Base-by-base conservation (phyloP, 768 basidiomycete genomes). In the Hygrocybe coccinea region DNA sequence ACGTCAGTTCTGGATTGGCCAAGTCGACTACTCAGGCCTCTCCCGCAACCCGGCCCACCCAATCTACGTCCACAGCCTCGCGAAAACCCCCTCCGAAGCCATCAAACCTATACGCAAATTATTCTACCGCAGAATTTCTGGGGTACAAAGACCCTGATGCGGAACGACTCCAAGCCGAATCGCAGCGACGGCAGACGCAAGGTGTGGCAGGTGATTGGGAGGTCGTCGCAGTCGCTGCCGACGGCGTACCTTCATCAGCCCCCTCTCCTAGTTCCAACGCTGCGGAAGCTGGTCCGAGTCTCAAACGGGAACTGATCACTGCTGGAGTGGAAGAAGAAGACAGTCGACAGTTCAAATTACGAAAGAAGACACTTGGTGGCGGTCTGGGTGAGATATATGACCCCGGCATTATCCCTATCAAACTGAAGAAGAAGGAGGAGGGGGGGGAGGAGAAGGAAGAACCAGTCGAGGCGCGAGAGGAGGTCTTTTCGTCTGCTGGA, bases 331-430 rank as follows among this genome's bases (percentile, higher is more conserved):
- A 73, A 22, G 77, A 75, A 36, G 85, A 84, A 38, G 82, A 85
- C 53, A 76, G 69, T 9, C 80, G 85, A 3, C 69, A 74, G 25
- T 91, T 83, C 74, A 89, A 86, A 68, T 64, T 91, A 57, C 76
- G 83, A 58, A 85, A 82, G 74, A 86, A 83, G 72, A 83, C 76
- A 0, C 66, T 80, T 43, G 71, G 68, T 1, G 69, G 75, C 0
- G 89, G 86, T 6, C 74, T 90, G 10, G 90, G 87, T 11, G 86
- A 91, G 61, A 80, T 89, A 25, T 95, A 89, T 60, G 92, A 95
- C 67, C 89, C 88, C 3, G 86, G 83, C 1, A 63, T 82, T 19
- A 82, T 91, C 47, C 72, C 81, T 29, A 79, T 89, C 62, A 84
- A 84, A 65, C 59, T 81, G 33, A 87, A 84, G 72, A 79, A 78